Percentiles rank a stretch among this genome's conserved stretches.
phyloP scores from a whole-genome alignment of 176 grass and related monocot species.

The Luzula sylvatica region DNA sequence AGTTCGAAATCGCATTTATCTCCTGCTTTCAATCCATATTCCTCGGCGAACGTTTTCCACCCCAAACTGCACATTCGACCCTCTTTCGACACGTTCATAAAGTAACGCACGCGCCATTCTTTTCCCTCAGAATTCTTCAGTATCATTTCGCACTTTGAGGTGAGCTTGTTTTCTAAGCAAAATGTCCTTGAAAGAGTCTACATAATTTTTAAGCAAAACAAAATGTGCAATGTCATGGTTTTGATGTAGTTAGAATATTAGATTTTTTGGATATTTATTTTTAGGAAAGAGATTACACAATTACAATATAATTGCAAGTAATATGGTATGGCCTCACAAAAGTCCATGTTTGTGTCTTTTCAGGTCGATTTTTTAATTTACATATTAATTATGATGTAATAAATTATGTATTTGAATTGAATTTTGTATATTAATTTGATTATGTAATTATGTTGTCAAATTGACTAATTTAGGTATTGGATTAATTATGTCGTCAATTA shows the following conservation, averaged over 20 bases:
- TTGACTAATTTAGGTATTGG: too few species aligned
- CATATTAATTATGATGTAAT: too few species aligned
- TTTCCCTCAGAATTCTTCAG: too few species aligned
- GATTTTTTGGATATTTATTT: background rate
- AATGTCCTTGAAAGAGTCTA: background rate
- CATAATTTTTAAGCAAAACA: background rate
- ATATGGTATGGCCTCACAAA: too few species aligned
- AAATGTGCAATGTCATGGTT: background rate
- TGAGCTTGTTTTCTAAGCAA: constrained; percentile 1
- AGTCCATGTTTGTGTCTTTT: background rate
- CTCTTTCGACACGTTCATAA: too few species aligned
- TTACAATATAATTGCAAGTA: constrained; percentile 5
- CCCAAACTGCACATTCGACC: background rate
- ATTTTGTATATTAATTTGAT: too few species aligned
- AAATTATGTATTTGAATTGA: too few species aligned
- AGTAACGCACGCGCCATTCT: too few species aligned
- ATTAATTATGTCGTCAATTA: too few species aligned
- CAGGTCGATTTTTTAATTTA: background rate
- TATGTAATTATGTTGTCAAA: too few species aligned
- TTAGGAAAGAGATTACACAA: background rate
- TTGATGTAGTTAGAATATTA: background rate
- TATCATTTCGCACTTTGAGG: background rate
- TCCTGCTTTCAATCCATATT: too few species aligned
- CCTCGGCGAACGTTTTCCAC: background rate
- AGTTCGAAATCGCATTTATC: too few species aligned